A percentile compares a stretch with the other conserved stretches of the same genome.
Evolutionary conservation across 2,329 filamentous ascomycete genomes (phyloP).

Genomic region (Paracorniculantispora psalliotae): DNA sequence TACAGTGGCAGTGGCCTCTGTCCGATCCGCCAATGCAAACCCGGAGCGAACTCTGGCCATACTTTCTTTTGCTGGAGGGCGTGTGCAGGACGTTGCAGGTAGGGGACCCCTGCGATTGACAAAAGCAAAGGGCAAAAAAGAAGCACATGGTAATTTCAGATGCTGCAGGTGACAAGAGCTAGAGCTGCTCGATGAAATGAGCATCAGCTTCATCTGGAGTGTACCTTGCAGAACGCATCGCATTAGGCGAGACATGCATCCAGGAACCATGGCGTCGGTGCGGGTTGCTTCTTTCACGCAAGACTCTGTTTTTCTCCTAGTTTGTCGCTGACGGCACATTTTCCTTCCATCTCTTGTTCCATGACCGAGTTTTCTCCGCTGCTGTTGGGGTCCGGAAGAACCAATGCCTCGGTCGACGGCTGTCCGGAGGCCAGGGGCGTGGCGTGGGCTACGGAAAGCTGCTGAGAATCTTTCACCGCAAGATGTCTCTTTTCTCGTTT

Average conservation of each 20-base stretch:
- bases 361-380: neutral
- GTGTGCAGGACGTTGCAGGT: neutral
- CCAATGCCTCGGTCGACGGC: neutral
- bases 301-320: neutral
- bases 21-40: constrained; percentile 3
- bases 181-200: neutral
- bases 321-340: neutral
- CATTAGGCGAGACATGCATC: neutral
- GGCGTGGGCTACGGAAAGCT: neutral
- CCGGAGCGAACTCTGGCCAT: neutral
- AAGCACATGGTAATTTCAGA: constrained; percentile 4
- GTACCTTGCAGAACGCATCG: neutral
- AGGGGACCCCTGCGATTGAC: neutral
- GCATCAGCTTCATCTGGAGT: neutral
- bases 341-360: neutral
- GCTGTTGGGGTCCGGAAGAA: neutral
- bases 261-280: neutral
- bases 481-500: constrained; percentile 5
- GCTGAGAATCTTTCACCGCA: neutral
- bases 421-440: neutral
- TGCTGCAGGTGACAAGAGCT: constrained; percentile 1
- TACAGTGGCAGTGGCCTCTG: neutral
- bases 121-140: neutral
- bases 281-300: neutral
- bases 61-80: neutral